Conservation (phyloP, 345 rosid species). For the Salix brachista region DNA sequence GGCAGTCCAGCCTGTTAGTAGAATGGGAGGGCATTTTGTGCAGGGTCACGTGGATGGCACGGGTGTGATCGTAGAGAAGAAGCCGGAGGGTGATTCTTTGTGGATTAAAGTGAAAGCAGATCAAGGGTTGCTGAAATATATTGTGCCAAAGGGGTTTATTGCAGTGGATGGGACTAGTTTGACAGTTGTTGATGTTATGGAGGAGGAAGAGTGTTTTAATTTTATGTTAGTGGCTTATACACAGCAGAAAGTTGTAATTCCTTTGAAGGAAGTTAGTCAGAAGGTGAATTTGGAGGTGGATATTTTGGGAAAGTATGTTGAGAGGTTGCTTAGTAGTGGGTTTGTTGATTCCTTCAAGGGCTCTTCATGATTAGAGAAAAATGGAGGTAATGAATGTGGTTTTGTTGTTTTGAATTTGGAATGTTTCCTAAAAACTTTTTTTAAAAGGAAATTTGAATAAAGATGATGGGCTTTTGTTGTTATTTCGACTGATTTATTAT, state of each 20-base stretch:
- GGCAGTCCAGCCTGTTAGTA: conserved; percentile 64
- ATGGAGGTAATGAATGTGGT: conserved; percentile 16
- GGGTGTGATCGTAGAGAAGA: conserved; percentile 64
- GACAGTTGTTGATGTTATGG: conserved; percentile 84
- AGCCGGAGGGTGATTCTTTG: conserved; percentile 65
- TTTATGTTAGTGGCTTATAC: conserved; percentile 86
- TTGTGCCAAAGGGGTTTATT: conserved; percentile 83
- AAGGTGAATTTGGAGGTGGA: conserved; percentile 93
- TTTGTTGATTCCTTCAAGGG: conserved; percentile 43
- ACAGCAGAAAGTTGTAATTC: conserved; percentile 70
- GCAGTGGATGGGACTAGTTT: conserved; percentile 91
- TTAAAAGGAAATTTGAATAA: background rate
- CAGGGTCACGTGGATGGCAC: conserved; percentile 96
- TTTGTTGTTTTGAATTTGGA: background rate
- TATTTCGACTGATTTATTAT: background rate
- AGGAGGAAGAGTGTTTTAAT: conserved; percentile 65
- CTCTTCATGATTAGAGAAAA: conserved; percentile 1
- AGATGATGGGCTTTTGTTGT: background rate
- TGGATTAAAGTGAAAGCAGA: conserved; percentile 77
- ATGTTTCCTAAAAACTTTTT: no score
- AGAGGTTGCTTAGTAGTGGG: conserved; percentile 68
- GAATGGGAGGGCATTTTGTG: conserved; percentile 93
- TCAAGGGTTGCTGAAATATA: conserved; percentile 46
- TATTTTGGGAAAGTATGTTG: conserved; percentile 87
- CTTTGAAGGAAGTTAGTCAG: conserved; percentile 65